Evolutionary conservation across 2,329 filamentous ascomycete species (phyloP), one percentile per base, ranked within the genome.

Genomic region (Penicillium sp.): DNA sequence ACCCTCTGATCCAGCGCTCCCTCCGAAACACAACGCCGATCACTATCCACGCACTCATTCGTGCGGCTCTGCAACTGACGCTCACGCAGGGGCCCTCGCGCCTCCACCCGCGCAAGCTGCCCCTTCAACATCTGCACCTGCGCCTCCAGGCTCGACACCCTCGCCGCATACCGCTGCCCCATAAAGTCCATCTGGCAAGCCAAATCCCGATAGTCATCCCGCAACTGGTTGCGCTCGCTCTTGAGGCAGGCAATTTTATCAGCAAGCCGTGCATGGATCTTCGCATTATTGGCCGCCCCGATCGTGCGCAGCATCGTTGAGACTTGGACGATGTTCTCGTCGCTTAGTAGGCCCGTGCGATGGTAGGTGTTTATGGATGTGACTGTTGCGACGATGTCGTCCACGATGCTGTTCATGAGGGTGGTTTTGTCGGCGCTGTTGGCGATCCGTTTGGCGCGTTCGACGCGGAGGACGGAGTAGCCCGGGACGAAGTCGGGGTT

Each of bases 321-420:
- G 63, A 37, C 75, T 65, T 2, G 71, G 67, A 0, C 41, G 42
- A 70, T 71, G 35, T 75, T 65, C 4, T 60, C 45, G 1, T 60
- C 14, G 25, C 42, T 55, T 4, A 77, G 66, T 8, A 56, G 67
- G 1, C 70, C 72, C 4, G 59, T n/a, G 64, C 63, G 15, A 67
- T 47, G 17, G 73, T 67, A 15, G 66, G 63, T 14, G 66, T 65
- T 15, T 51, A 77, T 70, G 35, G 57, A 64, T 47, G 70, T 67
- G 20, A 77, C 70, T 3, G 66, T 67, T 0, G 65, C 63, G 17
- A 63, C 57, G 43, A 77, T 73, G 49, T 77, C 72, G 37, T 67
- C 57, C 17, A 73, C 69, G 50, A 76, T 63, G 11, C 69, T 65
- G 11, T 53, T 17, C 38, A 76, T 62, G 11, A 71, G 60, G 7